Conservation (phyloP, 2,329 filamentous ascomycete species). For the Aspergillus sp. region DNA sequence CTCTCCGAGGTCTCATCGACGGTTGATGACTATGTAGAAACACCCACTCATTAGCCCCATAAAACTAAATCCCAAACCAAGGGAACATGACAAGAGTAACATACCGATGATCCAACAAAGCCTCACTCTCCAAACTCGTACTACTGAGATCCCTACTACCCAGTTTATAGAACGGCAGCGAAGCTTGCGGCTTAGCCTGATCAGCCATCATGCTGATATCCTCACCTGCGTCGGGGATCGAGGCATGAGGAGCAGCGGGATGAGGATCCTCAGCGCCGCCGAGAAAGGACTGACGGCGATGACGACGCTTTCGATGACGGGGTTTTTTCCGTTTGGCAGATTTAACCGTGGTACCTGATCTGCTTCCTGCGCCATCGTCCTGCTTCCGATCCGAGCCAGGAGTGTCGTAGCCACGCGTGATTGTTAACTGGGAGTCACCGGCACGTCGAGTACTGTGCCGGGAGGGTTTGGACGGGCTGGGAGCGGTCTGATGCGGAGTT, state of each 20-base stretch:
- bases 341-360: slow-evolving; percentile 24
- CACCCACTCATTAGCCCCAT: slow-evolving; percentile 9
- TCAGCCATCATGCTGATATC: slow-evolving; percentile 34
- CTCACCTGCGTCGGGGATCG: slow-evolving; percentile 37
- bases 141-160: slow-evolving; percentile 67
- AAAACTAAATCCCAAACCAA: not conserved
- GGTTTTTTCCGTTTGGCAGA: slow-evolving; percentile 61
- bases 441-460: slow-evolving; percentile 13
- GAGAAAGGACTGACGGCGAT: slow-evolving; percentile 79
- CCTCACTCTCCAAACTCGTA: slow-evolving; percentile 87
- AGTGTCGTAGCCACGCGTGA: slow-evolving; percentile 7
- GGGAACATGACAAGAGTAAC: slow-evolving; percentile 15
- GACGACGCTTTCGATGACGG: slow-evolving; percentile 76
- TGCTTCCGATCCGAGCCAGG: slow-evolving; percentile 19
- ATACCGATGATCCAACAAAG: slow-evolving; percentile 81
- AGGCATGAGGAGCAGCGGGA: slow-evolving; percentile 52
- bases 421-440: slow-evolving; percentile 8
- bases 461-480: slow-evolving; percentile 11
- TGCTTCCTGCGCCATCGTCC: slow-evolving; percentile 24
- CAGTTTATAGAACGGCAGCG: slow-evolving; percentile 56
- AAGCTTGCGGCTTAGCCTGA: slow-evolving; percentile 27
- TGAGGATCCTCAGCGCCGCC: slow-evolving; percentile 59
- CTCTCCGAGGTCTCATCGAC: slow-evolving; percentile 64
- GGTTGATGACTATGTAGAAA: slow-evolving; percentile 56
- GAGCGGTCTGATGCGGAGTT: slow-evolving; percentile 15